Conservation (phyloP, 177 flowering plant species). For the Vitis hybrid region DNA sequence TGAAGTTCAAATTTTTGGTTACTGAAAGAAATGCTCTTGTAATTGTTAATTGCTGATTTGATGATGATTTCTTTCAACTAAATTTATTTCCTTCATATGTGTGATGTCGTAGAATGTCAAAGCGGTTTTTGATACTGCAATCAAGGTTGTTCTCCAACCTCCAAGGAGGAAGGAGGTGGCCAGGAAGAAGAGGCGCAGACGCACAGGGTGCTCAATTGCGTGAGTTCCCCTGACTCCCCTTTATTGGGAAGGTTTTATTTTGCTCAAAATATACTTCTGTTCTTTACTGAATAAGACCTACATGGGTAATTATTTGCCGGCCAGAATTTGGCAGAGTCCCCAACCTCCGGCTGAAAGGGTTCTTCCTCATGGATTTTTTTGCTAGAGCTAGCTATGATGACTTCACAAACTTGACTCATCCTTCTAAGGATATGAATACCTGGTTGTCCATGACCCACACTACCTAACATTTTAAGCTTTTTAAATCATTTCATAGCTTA, state of each 20-base stretch:
- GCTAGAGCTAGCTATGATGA: no score
- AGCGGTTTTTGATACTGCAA: slow-evolving; percentile 96
- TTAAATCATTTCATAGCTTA: no score
- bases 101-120: slow-evolving; percentile 68
- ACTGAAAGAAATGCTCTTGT: background rate
- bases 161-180: slow-evolving; percentile 81
- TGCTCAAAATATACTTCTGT: no score
- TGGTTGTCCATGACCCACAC: no score
- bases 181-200: slow-evolving; percentile 59
- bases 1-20: background rate
- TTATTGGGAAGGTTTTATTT: background rate
- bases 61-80: background rate
- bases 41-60: background rate
- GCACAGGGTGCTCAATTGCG: slow-evolving; percentile 67
- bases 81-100: background rate
- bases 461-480: no score
- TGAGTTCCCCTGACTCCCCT: slow-evolving; percentile 36
- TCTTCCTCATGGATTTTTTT: no score
- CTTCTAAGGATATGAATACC: no score
- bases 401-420: no score
- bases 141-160: slow-evolving; percentile 94
- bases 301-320: no score
- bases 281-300: no score
- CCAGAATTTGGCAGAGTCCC: no score
- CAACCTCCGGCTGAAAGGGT: no score